Evolutionary conservation across 345 rosid species (phyloP).

Genomic region (Euphorbia tirucalli): DNA sequence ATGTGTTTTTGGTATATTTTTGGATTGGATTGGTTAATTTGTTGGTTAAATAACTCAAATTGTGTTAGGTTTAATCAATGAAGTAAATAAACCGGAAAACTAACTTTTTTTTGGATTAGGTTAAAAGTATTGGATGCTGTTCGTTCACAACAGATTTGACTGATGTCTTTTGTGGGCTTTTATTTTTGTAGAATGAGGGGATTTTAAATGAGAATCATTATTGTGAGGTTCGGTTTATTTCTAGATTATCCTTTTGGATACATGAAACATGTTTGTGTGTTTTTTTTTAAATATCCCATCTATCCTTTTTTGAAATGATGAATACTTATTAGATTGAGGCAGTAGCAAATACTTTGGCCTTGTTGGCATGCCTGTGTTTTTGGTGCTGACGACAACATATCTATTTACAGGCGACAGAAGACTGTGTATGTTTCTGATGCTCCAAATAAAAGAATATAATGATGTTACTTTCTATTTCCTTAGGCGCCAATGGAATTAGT

Average conservation of each 20-base stretch:
- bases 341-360: neutral
- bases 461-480: neutral
- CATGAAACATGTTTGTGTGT: neutral
- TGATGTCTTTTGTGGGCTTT: neutral
- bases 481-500: no score
- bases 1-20: no score
- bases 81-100: no score
- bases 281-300: neutral
- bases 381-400: constrained; percentile 3
- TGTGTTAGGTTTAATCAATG: neutral
- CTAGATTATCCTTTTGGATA: no score
- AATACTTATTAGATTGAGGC: neutral
- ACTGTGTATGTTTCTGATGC: neutral
- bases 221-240: no score
- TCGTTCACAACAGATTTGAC: neutral
- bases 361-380: neutral
- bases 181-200: neutral
- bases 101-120: neutral
- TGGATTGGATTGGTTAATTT: no score
- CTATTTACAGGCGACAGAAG: constrained; percentile 12
- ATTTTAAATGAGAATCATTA: neutral
- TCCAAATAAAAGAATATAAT: neutral
- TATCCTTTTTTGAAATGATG: no score
- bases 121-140: neutral
- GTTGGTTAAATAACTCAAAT: no score